Evolutionary conservation across 2,329 filamentous ascomycete genomes (phyloP).

Genomic region (Hymenotorrendiella dingleyae): DNA sequence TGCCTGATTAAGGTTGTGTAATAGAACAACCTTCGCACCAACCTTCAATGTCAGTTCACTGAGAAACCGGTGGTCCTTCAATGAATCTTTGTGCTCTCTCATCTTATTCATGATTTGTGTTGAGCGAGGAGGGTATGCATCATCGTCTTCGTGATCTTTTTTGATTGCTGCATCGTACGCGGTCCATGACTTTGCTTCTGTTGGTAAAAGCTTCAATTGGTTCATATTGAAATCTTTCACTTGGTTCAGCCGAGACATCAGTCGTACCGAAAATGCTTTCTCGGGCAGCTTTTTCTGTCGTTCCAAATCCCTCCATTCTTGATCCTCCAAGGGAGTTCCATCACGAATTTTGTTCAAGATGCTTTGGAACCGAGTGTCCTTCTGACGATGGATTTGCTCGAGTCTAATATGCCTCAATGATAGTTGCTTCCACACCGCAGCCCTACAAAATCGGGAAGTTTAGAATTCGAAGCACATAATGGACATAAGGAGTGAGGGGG

Average conservation of each 20-base stretch:
- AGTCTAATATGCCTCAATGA: slow-evolving; percentile 20
- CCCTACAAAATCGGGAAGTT: too few relatives aligned
- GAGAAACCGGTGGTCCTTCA: slow-evolving; percentile 19
- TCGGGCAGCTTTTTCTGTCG: slow-evolving; percentile 11
- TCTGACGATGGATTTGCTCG: slow-evolving; percentile 27
- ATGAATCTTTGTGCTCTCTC: slow-evolving; percentile 9
- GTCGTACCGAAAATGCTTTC: slow-evolving; percentile 14
- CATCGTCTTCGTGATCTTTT: not conserved
- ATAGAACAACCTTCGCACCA: slow-evolving; percentile 26
- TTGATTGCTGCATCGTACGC: slow-evolving; percentile 13
- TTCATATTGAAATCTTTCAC: slow-evolving; percentile 16
- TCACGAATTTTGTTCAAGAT: slow-evolving; percentile 26
- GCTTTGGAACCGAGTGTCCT: slow-evolving; percentile 20
- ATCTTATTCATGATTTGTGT: slow-evolving; percentile 4
- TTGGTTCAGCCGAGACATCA: slow-evolving; percentile 19
- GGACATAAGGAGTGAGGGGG: too few relatives aligned
- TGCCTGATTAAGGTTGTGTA: slow-evolving; percentile 16
- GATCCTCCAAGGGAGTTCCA: slow-evolving; percentile 9
- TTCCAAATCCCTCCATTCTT: slow-evolving; percentile 22
- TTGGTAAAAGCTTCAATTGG: slow-evolving; percentile 10
- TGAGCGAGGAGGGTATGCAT: slow-evolving; percentile 1
- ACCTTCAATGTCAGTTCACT: slow-evolving; percentile 17
- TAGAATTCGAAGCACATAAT: too few relatives aligned
- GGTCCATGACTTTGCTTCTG: slow-evolving; percentile 11
- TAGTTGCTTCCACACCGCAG: slow-evolving; percentile 21